Percentiles rank a stretch among this genome's conserved stretches.
These are phyloP conservation scores for Coniferiporia weirii DNA, from an alignment of 1,284 basidiomycete species.

Conservation along the genomic window DNA sequence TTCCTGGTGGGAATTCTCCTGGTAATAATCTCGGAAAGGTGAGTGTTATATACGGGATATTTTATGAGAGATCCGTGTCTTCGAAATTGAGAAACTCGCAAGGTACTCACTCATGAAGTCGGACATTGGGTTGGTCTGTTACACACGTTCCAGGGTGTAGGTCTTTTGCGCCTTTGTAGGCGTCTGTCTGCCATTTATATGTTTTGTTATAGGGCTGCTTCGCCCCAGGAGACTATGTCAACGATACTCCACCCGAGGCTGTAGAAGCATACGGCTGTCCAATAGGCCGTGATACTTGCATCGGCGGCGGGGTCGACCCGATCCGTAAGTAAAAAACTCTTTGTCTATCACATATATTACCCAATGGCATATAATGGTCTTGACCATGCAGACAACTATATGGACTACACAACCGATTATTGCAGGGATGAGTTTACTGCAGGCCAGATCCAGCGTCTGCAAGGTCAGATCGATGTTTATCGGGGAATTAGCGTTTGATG, in stretches of 20 bases:
- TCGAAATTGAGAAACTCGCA: not conserved
- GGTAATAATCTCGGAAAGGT: conserved; percentile 43
- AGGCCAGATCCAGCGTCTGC: conserved; percentile 39
- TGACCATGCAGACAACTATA: not conserved
- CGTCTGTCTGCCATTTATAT: no score
- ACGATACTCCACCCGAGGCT: conserved; percentile 46
- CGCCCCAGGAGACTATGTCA: conserved; percentile 43
- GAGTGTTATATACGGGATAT: not conserved
- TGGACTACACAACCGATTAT: conserved; percentile 36
- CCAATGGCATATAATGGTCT: conserved; percentile 6
- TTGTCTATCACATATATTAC: conserved; percentile 24
- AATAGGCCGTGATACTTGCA: conserved; percentile 42
- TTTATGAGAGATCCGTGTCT: not conserved
- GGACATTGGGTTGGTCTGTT: conserved; percentile 55
- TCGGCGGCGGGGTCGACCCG: conserved; percentile 37
- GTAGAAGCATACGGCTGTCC: conserved; percentile 43
- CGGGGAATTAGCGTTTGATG: conserved; percentile 28
- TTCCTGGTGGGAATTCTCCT: conserved; percentile 42
- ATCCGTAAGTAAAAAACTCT: conserved; percentile 35
- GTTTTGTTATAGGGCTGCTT: conserved; percentile 33
- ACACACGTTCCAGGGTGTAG: conserved; percentile 50
- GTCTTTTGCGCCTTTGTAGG: not conserved
- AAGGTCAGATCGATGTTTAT: conserved; percentile 41
- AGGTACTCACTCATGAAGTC: conserved; percentile 53
- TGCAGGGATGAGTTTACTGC: conserved; percentile 48